These are phyloP conservation scores for Saccharomycopsis fodiens DNA, from an alignment of 805 yeast species.

Conservation along the genomic window DNA sequence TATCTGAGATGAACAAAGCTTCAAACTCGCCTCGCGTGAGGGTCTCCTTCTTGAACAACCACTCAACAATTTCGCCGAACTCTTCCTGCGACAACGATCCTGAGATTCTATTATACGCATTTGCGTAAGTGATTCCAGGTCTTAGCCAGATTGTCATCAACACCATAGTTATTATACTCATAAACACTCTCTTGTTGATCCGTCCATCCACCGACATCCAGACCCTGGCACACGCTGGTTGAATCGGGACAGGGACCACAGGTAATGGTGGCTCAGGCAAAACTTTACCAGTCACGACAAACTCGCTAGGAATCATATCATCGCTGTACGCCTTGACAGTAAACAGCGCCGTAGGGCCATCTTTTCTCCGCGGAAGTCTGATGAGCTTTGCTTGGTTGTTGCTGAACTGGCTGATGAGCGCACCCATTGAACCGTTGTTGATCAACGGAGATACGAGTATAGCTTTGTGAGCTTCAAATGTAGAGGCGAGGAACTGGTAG, in stretches of 20 bases:
- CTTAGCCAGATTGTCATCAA: constrained; percentile 39
- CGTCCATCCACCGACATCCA: constrained; percentile 68
- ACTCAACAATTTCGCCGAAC: constrained; percentile 9
- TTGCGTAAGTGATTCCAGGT: constrained; percentile 43
- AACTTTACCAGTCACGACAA: constrained; percentile 36
- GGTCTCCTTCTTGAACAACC: constrained; percentile 9
- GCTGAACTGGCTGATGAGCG: background rate
- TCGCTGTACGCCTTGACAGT: constrained; percentile 2
- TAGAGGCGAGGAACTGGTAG: constrained; percentile 33
- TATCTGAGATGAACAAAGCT: constrained; percentile 2
- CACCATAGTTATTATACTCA: constrained; percentile 37
- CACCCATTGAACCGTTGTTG: constrained; percentile 5
- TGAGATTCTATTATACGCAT: constrained; percentile 23
- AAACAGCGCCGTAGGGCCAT: background rate
- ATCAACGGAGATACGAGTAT: constrained; percentile 36
- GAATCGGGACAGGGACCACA: constrained; percentile 44
- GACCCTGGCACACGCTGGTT: constrained; percentile 53
- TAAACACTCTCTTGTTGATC: constrained; percentile 57
- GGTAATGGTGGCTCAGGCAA: constrained; percentile 17
- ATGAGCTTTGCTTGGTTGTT: background rate
- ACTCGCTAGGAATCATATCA: background rate
- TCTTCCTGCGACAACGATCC: constrained; percentile 14
- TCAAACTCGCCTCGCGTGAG: constrained; percentile 8
- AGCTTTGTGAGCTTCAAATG: constrained; percentile 44
- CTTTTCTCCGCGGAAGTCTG: background rate